A percentile compares a stretch with the other conserved stretches of the same genome.
Conservation (phyloP, 2,329 filamentous ascomycete species). For the Fulvia fulva region DNA sequence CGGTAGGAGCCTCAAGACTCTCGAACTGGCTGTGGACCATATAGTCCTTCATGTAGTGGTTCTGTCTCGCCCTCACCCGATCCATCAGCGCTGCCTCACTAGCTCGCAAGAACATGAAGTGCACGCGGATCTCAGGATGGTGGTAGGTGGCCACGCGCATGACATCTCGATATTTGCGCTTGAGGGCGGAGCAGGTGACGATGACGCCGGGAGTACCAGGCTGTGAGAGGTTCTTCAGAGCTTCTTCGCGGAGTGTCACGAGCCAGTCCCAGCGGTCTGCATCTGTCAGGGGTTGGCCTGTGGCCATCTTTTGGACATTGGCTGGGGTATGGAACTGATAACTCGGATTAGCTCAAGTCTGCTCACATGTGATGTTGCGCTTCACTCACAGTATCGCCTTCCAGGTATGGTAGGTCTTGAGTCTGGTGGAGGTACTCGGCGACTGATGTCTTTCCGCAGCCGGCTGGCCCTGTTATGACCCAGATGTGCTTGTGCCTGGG, state of each 20-base stretch:
- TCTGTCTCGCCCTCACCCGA: slow-evolving; percentile 69
- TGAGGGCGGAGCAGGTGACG: slow-evolving; percentile 90
- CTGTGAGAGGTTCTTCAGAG: slow-evolving; percentile 32
- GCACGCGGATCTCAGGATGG: slow-evolving; percentile 52
- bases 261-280: slow-evolving; percentile 98
- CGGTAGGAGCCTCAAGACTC: slow-evolving; percentile 74
- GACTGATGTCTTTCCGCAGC: slow-evolving; percentile 53
- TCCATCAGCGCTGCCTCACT: slow-evolving; percentile 69
- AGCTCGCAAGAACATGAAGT: slow-evolving; percentile 89
- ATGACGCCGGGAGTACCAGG: slow-evolving; percentile 62
- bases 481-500: slow-evolving; percentile 46
- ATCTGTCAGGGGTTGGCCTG: slow-evolving; percentile 79
- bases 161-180: slow-evolving; percentile 89
- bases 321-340: slow-evolving; percentile 49
- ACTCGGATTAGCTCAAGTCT: too few relatives aligned
- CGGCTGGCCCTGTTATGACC: slow-evolving; percentile 52
- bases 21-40: slow-evolving; percentile 95
- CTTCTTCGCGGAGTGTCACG: slow-evolving; percentile 45
- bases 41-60: slow-evolving; percentile 91
- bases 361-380: neutral
- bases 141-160: slow-evolving; percentile 48
- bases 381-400: slow-evolving; percentile 48
- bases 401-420: slow-evolving; percentile 46
- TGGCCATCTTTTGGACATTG: slow-evolving; percentile 76
- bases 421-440: slow-evolving; percentile 42